Base-by-base conservation (phyloP, 805 yeast genomes). In the Wickerhamomyces pijperi region DNA sequence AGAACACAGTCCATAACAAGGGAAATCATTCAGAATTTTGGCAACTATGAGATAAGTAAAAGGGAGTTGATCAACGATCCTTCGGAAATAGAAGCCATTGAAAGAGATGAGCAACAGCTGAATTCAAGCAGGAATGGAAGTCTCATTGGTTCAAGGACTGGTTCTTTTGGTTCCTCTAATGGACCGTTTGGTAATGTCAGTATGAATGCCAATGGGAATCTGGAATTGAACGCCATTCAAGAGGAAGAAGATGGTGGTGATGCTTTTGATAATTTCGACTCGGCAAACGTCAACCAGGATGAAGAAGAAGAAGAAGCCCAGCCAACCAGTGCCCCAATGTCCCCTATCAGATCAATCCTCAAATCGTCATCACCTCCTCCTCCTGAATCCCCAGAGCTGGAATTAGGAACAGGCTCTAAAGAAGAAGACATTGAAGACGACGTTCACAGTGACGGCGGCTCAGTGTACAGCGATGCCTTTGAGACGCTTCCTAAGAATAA, bases 1-100 rank as follows among this genome's bases (percentile, higher is more conserved):
- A 63, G 77, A 32, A 74, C 80, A 0, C 65, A 60, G 40, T 72
- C 78, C 3, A 70, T 75, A 34, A 73, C 78, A 3, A 72, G 68
- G 33, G 70, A 70, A 32, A 72, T 76, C 0, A 61, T 74, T 20
- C 65, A 71, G 44, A 62, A 65, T 36, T 51, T 69, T 45, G 74
- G 74, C 25, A 68, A 74, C 1, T 61, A 54, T 36, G 75, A 72
- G 40, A 61, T 70, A 35, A 65, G 67, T 13, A 70, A 67, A 44
- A 71, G 71, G 6, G 70, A 73, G 1, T 63, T 68, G 1, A 63
- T 68, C 36, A 50, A 45, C 8, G 37, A 46, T 29, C 42, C 23
- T 7, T 9, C 9, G 23, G 23, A 21, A 9, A 21, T 21, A 7
- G 23, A 21, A 21, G 23, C 23, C 23, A 21, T 21, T 21, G 23